Percentiles rank a stretch among this genome's conserved stretches.
Conservation (phyloP, 2,329 filamentous ascomycete genomes). For the Diaporthe caulivora region DNA sequence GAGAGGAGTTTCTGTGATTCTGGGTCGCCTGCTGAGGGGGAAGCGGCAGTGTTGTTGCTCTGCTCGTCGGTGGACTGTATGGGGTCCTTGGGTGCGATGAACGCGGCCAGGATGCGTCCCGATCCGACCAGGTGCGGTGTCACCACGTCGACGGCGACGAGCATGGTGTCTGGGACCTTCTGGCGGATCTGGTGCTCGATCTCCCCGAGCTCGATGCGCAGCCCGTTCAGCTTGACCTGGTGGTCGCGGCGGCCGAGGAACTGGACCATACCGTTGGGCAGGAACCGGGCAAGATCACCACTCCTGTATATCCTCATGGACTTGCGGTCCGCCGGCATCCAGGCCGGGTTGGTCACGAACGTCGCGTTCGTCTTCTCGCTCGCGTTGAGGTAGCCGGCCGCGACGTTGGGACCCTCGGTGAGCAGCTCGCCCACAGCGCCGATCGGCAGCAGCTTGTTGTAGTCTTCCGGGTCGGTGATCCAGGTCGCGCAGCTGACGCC, state of each 20-base stretch:
- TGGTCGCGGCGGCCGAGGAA: conserved; percentile 60
- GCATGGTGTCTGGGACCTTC: conserved; percentile 8
- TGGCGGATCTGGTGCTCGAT: conserved; percentile 48
- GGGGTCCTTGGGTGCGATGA: not conserved
- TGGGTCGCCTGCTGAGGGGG: not conserved
- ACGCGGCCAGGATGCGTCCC: not conserved
- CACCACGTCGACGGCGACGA: conserved; percentile 26
- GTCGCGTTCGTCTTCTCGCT: conserved; percentile 35
- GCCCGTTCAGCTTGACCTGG: conserved; percentile 64
- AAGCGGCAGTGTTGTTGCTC: not conserved
- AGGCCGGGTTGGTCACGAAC: conserved; percentile 34
- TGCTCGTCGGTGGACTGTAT: not conserved
- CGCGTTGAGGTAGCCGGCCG: conserved; percentile 41
- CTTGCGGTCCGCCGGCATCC: conserved; percentile 20
- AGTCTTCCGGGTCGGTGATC: conserved; percentile 42
- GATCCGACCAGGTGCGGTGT: not conserved
- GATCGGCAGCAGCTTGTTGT: conserved; percentile 43
- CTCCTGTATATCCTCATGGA: conserved; percentile 47
- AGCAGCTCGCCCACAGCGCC: conserved; percentile 48
- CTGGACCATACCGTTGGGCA: conserved; percentile 46
- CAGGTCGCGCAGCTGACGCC: conserved; percentile 40
- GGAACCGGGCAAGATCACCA: conserved; percentile 50
- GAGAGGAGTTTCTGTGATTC: not conserved
- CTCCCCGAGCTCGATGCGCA: conserved; percentile 59
- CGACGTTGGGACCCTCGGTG: conserved; percentile 56